Evolutionary conservation across 2,329 filamentous ascomycete species (phyloP).

Genomic region (Aspergillus bombycis): DNA sequence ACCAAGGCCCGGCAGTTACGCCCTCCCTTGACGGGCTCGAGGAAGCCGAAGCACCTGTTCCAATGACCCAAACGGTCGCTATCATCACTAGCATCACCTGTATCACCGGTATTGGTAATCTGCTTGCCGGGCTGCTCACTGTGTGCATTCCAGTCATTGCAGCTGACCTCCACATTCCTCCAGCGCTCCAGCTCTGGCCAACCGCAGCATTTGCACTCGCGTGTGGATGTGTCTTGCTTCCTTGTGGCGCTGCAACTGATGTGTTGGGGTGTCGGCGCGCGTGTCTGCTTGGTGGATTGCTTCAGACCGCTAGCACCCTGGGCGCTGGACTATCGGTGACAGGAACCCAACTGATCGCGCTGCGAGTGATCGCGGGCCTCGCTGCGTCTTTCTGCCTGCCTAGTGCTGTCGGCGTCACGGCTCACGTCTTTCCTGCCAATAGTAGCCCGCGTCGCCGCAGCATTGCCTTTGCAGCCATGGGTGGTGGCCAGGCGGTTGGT

Average conservation of each 20-base stretch:
- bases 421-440: neutral
- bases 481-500: conserved; percentile 7
- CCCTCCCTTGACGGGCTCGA: fast-evolving
- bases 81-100: neutral
- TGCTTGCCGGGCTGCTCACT: neutral
- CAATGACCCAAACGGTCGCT: neutral
- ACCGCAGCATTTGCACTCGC: neutral
- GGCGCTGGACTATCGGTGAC: neutral
- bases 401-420: neutral
- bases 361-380: neutral
- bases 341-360: neutral
- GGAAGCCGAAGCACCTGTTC: neutral
- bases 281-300: neutral
- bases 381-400: neutral
- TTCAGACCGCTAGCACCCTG: neutral
- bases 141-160: neutral
- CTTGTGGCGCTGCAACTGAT: neutral
- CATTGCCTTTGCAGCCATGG: neutral
- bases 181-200: neutral
- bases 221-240: neutral
- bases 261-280: neutral
- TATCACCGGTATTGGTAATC: neutral
- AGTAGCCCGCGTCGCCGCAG: neutral
- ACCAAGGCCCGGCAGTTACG: neutral
- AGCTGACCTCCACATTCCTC: neutral